Base-by-base conservation (phyloP, 2,329 filamentous ascomycete genomes). In the Aspergillaceae sp. region DNA sequence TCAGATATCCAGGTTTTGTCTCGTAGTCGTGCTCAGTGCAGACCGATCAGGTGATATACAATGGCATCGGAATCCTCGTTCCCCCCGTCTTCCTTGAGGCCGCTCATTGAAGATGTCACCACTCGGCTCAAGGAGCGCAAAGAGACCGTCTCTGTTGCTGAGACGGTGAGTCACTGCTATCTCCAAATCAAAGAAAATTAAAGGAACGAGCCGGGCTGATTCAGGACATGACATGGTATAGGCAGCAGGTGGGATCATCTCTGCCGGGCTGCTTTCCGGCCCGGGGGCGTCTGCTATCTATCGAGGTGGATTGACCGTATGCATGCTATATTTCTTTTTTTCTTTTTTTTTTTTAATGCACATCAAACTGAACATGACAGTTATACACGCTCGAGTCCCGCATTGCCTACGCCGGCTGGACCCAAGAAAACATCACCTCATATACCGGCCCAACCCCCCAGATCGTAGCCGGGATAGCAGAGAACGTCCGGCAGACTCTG, bases 191-290 rank as follows among this genome's bases (percentile, higher is more conserved):
- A 19, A 19, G 19, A 19, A 19, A 19, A 19, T 19, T 19, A 19
- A 19, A 19, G n/a, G n/a, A 4, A 34, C 4, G 33, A 34, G n/a
- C 19, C 19, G 19, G 19, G 19, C 19, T 19, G 19, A 19, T 19
- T 19, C 19, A 19, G 2, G 19, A 19, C 19, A 19, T 19, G 19
- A 19, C 19, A 19, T 19, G 29, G 42, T 40, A 3, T 47, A 78
- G 74, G 80, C 79, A 41, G 77, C 80, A 6, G 80, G 80, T 32
- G 80, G 80, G 9, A 71, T 84, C 29, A 76, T 83, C 48, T 80
- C 76, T 41, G 74, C 78, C 28, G 70, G 75, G 37, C 66, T 84
- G 19, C 74, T 84, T 48, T 74, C 77, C 45, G 73, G 69, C 10
- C 76, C 80, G 0, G 80, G 80, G 34, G 79, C 80, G 11, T 78